Evolutionary conservation across 371 early-diverging fungal genomes (phyloP).

Genomic region (Rhizopus microsporus): DNA sequence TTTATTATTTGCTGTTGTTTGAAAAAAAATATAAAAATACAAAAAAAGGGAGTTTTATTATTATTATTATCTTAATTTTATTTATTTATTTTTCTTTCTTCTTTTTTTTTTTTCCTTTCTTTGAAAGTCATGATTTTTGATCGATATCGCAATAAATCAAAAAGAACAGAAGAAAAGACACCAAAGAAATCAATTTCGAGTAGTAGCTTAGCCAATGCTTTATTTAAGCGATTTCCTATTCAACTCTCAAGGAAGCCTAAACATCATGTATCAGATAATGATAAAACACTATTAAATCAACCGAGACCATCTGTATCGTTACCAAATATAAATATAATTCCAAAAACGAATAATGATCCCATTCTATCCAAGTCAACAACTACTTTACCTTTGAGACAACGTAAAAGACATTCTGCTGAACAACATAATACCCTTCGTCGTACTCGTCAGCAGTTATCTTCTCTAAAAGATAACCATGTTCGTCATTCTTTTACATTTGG

Average conservation of each 20-base stretch:
- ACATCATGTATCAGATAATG: constrained; percentile 11
- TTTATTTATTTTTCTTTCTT: constrained; percentile 4
- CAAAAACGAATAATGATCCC: constrained; percentile 4
- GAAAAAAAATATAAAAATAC: too few relatives aligned
- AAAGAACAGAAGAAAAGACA: constrained; percentile 22
- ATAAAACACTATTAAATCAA: constrained; percentile 12
- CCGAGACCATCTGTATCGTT: constrained; percentile 45
- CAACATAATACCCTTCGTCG: constrained; percentile 8
- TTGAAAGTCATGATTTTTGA: constrained; percentile 35
- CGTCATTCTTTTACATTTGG: constrained; percentile 35
- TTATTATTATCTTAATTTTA: background rate
- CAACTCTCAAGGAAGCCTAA: constrained; percentile 24
- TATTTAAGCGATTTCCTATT: constrained; percentile 38
- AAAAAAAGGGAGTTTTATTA: background rate
- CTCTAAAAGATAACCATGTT: constrained; percentile 9
- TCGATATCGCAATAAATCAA: constrained; percentile 38
- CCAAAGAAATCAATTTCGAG: constrained; percentile 19
- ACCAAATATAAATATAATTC: constrained; percentile 28
- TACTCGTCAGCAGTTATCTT: constrained; percentile 10
- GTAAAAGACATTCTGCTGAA: constrained; percentile 31
- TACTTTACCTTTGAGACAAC: constrained; percentile 12
- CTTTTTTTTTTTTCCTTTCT: constrained; percentile 3
- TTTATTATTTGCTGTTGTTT: too few relatives aligned
- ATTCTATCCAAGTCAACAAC: constrained; percentile 2
- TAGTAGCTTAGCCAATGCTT: constrained; percentile 32